Conservation (phyloP, 768 basidiomycete species). For the Fistulinella prunicolor region DNA sequence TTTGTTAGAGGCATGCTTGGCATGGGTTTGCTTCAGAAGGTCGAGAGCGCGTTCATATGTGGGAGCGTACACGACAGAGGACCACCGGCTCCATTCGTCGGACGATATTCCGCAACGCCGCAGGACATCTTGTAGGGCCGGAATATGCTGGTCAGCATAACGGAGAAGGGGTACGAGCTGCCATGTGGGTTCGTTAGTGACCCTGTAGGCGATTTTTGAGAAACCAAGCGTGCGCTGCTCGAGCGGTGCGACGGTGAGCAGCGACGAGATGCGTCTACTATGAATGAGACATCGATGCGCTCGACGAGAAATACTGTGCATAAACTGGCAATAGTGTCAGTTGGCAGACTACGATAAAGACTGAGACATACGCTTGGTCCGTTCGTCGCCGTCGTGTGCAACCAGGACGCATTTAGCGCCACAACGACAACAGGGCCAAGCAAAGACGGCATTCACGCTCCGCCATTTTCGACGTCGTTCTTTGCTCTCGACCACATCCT, state of each 20-base stretch:
- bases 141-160: constrained; percentile 1
- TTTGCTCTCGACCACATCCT: constrained; percentile 26
- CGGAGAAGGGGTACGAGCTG: constrained; percentile 36
- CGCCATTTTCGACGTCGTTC: constrained; percentile 20
- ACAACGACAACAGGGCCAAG: constrained; percentile 36
- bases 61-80: constrained; percentile 32
- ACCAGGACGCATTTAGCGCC: constrained; percentile 23
- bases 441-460: constrained; percentile 29
- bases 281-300: constrained; percentile 1
- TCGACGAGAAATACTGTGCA: constrained; percentile 19
- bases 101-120: constrained; percentile 31
- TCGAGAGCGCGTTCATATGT: constrained; percentile 34
- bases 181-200: constrained; percentile 44
- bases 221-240: constrained; percentile 23
- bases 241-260: constrained; percentile 24
- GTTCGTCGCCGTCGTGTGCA: too few relatives aligned
- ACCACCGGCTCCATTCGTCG: constrained; percentile 42
- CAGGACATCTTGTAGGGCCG: constrained; percentile 23
- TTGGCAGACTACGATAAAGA: too few relatives aligned
- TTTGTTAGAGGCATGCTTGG: neutral
- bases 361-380: too few relatives aligned
- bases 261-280: constrained; percentile 15
- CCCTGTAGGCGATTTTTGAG: constrained; percentile 32
- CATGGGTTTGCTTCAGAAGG: constrained; percentile 17
- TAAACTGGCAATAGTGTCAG: constrained; percentile 16